phyloP scores from a whole-genome alignment of 106 monocot species.

The Agapanthus africanus region DNA sequence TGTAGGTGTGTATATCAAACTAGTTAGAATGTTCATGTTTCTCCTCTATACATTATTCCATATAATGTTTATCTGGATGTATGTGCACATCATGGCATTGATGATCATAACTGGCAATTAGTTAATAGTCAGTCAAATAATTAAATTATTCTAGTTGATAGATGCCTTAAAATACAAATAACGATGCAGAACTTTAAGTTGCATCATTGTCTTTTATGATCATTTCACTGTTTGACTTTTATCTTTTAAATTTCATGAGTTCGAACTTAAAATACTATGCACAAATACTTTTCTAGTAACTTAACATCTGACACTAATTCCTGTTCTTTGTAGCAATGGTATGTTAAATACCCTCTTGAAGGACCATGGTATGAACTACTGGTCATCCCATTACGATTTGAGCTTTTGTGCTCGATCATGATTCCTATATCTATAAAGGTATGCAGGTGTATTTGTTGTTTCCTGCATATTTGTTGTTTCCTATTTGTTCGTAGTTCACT shows the following conservation, averaged over 20 bases:
- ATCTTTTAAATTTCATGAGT: not conserved
- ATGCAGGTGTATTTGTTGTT: slow-evolving; percentile 5
- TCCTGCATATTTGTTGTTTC: not conserved
- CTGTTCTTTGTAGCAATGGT: slow-evolving; percentile 74
- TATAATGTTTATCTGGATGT: not conserved
- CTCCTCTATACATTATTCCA: not conserved
- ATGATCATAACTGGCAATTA: not conserved
- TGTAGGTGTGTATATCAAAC: not conserved
- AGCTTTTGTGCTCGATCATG: slow-evolving; percentile 98
- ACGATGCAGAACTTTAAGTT: not conserved
- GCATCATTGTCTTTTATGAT: not conserved
- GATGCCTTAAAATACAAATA: not conserved
- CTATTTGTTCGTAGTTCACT: not conserved
- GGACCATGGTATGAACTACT: slow-evolving; percentile 91
- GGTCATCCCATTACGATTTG: slow-evolving; percentile 90
- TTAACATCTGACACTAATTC: not conserved
- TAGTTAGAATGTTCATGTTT: not conserved
- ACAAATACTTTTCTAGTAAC: not conserved
- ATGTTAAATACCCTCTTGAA: slow-evolving; percentile 75
- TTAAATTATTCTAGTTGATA: not conserved
- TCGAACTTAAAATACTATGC: not conserved
- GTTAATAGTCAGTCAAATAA: not conserved
- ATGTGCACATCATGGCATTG: not conserved
- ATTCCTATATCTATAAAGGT: slow-evolving; percentile 99
- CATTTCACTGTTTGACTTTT: not conserved